phyloP scores from a whole-genome alignment of 108 stramenopile species.

The Nannochloropsis gaditana region DNA sequence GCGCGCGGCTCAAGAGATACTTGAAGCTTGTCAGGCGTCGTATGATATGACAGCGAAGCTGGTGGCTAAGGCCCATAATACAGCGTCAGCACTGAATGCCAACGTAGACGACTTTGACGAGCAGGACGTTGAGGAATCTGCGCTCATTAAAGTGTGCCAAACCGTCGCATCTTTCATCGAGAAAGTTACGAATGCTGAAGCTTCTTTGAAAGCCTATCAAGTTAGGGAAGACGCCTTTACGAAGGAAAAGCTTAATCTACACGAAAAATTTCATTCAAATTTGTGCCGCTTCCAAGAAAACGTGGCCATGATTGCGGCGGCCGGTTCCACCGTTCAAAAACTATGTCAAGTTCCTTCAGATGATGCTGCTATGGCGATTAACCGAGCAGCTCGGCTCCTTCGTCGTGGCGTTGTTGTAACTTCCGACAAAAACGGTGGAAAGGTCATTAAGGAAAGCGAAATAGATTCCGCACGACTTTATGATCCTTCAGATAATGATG shows the following conservation, averaged over 20 bases:
- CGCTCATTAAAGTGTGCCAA: neutral
- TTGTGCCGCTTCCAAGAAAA: neutral
- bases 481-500: neutral
- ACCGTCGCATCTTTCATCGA: neutral
- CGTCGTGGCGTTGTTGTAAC: neutral
- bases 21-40: neutral
- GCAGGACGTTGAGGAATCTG: neutral
- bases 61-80: neutral
- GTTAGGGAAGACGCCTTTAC: neutral
- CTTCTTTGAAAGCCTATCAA: neutral
- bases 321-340: neutral
- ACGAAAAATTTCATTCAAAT: neutral
- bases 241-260: neutral
- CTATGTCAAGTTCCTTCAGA: neutral
- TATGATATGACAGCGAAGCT: neutral
- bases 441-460: neutral
- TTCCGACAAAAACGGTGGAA: neutral
- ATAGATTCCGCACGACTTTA: too few species aligned
- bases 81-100: neutral
- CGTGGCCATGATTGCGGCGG: neutral
- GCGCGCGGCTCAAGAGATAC: neutral
- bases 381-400: neutral
- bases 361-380: constrained; percentile 4
- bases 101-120: neutral
- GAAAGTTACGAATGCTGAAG: neutral